Evolutionary conservation across 208 protist species (phyloP).

Genomic region (Crithidia mellificae): DNA sequence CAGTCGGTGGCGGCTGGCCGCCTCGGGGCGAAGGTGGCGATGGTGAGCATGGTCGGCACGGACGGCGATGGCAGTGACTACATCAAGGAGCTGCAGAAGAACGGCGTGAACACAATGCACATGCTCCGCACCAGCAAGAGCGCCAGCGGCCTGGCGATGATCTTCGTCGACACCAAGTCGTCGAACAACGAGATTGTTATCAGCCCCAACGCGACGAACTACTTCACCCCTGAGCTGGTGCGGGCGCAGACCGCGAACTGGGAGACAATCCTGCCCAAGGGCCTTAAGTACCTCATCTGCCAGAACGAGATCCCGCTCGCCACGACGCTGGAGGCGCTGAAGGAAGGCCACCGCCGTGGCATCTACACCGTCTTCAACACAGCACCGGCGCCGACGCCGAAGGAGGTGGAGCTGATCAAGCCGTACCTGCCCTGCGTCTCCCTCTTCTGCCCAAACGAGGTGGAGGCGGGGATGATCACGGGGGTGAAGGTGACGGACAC

Average conservation of each 20-base stretch:
- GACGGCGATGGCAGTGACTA: conserved; percentile 89
- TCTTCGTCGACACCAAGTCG: conserved; percentile 84
- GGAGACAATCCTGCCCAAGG: conserved; percentile 48
- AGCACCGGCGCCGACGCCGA: conserved; percentile 83
- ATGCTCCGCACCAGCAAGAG: conserved; percentile 53
- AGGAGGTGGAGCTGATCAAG: conserved; percentile 63
- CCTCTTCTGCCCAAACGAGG: conserved; percentile 93
- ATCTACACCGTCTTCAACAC: conserved; percentile 94
- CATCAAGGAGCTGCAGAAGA: conserved; percentile 74
- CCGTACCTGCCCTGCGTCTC: conserved; percentile 82
- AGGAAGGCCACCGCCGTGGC: conserved; percentile 70
- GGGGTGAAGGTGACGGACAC: conserved; percentile 71
- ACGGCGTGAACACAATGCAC: conserved; percentile 78
- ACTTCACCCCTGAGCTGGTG: conserved; percentile 60
- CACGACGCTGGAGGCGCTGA: conserved; percentile 82
- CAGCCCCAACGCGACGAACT: conserved; percentile 85
- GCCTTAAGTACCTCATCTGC: conserved; percentile 80
- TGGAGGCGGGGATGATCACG: conserved; percentile 87
- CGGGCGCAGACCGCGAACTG: conserved; percentile 61
- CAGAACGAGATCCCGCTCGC: conserved; percentile 92
- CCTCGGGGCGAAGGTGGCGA: conserved; percentile 80
- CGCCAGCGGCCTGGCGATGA: conserved; percentile 90
- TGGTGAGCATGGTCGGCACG: conserved; percentile 87
- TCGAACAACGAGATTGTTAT: conserved; percentile 94
- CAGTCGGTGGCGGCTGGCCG: conserved; percentile 85